These are phyloP conservation scores for Allantophomopsis cytisporea DNA, from an alignment of 2,329 filamentous ascomycete species.

Conservation along the genomic window DNA sequence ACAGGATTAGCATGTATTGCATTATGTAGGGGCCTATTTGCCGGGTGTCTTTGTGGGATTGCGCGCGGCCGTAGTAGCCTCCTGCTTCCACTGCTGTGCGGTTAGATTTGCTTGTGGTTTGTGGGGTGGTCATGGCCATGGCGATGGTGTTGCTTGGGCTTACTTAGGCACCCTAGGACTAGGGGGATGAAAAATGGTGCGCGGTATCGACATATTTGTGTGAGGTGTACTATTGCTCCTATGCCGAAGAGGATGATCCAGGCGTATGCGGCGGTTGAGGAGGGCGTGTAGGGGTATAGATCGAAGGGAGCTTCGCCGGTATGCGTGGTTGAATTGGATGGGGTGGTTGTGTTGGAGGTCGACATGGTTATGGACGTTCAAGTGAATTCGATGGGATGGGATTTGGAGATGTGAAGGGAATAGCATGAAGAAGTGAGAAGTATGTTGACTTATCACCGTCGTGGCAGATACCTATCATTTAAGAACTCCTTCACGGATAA, in stretches of 20 bases:
- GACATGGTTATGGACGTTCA: too few relatives aligned
- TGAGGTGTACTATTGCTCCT: slow-evolving; percentile 3
- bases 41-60: neutral
- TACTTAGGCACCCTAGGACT: slow-evolving; percentile 7
- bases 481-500: too few relatives aligned
- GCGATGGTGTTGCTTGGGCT: neutral
- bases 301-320: slow-evolving; percentile 2
- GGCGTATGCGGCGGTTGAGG: slow-evolving; percentile 5
- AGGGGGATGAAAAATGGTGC: slow-evolving; percentile 8
- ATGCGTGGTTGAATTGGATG: slow-evolving; percentile 1
- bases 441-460: too few relatives aligned
- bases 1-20: slow-evolving; percentile 25
- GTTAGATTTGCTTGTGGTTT: too few relatives aligned
- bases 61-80: slow-evolving; percentile 5
- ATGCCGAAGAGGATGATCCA: slow-evolving; percentile 8
- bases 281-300: slow-evolving; percentile 6
- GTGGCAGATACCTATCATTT: too few relatives aligned
- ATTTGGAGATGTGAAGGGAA: too few relatives aligned
- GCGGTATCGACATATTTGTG: slow-evolving; percentile 6
- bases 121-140: neutral
- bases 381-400: too few relatives aligned
- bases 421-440: too few relatives aligned
- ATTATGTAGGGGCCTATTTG: slow-evolving; percentile 20
- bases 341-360: neutral
- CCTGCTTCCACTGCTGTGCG: slow-evolving; percentile 7